phyloP scores from a whole-genome alignment of 345 rosid species.

The Eucalyptus curtisii region DNA sequence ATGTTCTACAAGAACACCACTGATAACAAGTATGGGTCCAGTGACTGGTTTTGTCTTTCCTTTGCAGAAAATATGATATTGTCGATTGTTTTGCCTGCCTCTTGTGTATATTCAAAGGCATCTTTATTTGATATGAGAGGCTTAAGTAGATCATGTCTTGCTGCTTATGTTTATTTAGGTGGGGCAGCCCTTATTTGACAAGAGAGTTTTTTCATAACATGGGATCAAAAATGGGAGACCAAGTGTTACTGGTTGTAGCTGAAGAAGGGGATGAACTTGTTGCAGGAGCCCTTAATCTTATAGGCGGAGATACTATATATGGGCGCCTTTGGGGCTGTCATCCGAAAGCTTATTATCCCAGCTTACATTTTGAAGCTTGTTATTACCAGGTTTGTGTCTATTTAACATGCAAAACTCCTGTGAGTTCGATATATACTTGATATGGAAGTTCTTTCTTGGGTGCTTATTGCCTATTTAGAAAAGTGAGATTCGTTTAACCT shows the following conservation, averaged over 20 bases:
- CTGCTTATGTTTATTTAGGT: constrained; percentile 26
- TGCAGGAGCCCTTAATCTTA: constrained; percentile 91
- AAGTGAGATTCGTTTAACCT: neutral
- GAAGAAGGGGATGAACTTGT: constrained; percentile 82
- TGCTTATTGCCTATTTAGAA: neutral
- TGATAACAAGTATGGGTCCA: constrained; percentile 66
- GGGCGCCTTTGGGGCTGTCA: constrained; percentile 98
- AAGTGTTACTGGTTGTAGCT: constrained; percentile 65
- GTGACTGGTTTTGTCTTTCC: neutral
- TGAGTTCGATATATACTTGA: neutral
- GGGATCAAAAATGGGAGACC: constrained; percentile 79
- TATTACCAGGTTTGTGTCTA: constrained; percentile 70
- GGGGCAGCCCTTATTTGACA: constrained; percentile 93
- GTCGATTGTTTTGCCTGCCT: neutral
- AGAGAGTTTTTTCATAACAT: constrained; percentile 75
- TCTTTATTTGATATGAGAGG: neutral
- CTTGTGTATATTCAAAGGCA: neutral
- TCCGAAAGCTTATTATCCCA: constrained; percentile 65
- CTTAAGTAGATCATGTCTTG: neutral
- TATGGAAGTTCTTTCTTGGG: neutral
- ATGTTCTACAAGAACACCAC: constrained; percentile 82
- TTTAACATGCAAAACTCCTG: neutral
- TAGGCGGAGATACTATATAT: constrained; percentile 80
- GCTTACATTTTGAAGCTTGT: constrained; percentile 94
- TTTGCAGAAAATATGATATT: neutral